Conservation (phyloP, 2,329 filamentous ascomycete species). For the Penicillium olsonii region DNA sequence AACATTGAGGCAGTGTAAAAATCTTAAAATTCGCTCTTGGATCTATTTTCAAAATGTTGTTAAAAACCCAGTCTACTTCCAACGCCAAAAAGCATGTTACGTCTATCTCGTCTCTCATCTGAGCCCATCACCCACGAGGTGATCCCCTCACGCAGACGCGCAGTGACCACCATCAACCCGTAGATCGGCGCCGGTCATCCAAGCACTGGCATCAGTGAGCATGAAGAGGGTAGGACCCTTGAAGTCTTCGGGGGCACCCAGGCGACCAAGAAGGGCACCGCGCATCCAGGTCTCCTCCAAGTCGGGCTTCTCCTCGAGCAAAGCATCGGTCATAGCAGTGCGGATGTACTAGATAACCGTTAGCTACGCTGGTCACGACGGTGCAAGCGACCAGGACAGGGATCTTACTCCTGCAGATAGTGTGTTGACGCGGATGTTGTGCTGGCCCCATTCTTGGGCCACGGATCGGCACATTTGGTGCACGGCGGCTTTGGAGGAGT, state of each 20-base stretch:
- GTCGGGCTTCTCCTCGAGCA: conserved; percentile 1
- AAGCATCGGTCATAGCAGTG: not conserved
- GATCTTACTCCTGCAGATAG: conserved; percentile 29
- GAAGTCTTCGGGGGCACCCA: not conserved
- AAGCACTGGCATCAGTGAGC: conserved; percentile 7
- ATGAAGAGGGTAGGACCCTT: conserved; percentile 5
- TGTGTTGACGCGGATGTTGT: conserved; percentile 11
- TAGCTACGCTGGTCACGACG: not conserved
- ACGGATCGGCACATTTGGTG: not conserved
- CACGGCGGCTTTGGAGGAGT: conserved; percentile 4
- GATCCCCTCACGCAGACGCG: conserved; percentile 24
- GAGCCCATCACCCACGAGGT: not conserved
- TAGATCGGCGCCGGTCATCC: conserved; percentile 11
- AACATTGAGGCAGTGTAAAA: not conserved
- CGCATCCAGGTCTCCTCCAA: conserved; percentile 42
- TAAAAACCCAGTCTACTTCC: not conserved
- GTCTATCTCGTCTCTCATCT: conserved; percentile 10
- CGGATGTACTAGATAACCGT: not conserved
- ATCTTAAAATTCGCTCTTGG: not conserved
- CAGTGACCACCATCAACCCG: conserved; percentile 10
- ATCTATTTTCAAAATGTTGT: not conserved
- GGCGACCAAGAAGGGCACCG: conserved; percentile 3
- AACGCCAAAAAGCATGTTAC: conserved; percentile 14
- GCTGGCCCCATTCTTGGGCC: conserved; percentile 2
- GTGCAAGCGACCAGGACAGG: not conserved